Evolutionary conservation across 164 flowering plant species (phyloP), one percentile per base, ranked within the genome.

Genomic region (Echeveria elegans): DNA sequence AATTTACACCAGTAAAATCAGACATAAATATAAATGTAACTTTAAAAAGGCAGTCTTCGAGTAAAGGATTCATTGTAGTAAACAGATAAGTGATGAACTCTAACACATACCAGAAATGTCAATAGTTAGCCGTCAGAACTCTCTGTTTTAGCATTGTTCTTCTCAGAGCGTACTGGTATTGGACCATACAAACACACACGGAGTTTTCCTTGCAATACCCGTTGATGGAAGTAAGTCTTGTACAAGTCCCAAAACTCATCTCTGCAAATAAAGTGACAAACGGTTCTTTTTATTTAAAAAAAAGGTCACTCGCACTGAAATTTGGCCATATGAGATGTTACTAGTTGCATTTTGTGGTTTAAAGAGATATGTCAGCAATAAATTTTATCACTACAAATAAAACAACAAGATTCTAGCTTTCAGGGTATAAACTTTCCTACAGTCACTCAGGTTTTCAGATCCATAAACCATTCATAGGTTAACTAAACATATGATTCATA

Each of bases 201-300:
- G 1, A 87, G 67, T 69, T 80, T 71, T 8, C 98, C 96, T 72
- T 82, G 69, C 7, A 87, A 68, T 14, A 88, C 47, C 37, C 70
- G 82, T 50, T 76, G 80, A 64, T 93, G 93, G 71, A 93, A 87
- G 75, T 85, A 82, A 53, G 61, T 83, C 75, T 74, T 87, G 64
- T 88, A 90, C 83, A 93, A 72, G 72, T 93, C 94, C 98, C 98
- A 90, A 72, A 93, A 93, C 73, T 92, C 96, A 69, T 76, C 86
- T 64, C 98, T 92, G 83, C 79, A 73, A 66, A 34, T 34, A 7
- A 34, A 34, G n/a, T 34, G 71, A 8, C 63, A 10, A 45, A 9
- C 63, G 21, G 34, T 4, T 62, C 50, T 26, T 64, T 56, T n/a
- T n/a, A n/a, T n/a, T n/a, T n/a, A n/a, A n/a, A n/a, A n/a, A n/a